phyloP scores from a whole-genome alignment of 331 rosid genomes.

The Malus hybrid region DNA sequence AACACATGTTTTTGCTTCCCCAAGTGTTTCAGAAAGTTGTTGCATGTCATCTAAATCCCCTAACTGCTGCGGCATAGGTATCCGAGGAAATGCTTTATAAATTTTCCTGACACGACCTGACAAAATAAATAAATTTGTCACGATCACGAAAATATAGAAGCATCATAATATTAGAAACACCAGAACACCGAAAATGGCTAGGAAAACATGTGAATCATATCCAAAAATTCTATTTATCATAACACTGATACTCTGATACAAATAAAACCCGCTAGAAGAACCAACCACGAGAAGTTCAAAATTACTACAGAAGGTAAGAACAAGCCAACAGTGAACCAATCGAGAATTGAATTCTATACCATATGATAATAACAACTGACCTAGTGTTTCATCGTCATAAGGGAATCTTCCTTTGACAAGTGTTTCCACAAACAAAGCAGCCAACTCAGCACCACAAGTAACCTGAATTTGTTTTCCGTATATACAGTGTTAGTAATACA shows the following conservation, averaged over 20 bases:
- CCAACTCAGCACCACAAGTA: slow-evolving; percentile 95
- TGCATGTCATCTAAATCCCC: slow-evolving; percentile 69
- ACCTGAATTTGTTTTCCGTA: slow-evolving; percentile 37
- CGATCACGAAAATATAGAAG: slow-evolving; percentile 18
- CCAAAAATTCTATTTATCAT: neutral
- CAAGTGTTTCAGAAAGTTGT: slow-evolving; percentile 74
- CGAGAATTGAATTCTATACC: slow-evolving; percentile 10
- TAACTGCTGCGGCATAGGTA: slow-evolving; percentile 60
- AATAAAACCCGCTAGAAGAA: slow-evolving; percentile 5
- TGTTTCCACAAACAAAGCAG: slow-evolving; percentile 78
- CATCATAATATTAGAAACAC: slow-evolving; percentile 1
- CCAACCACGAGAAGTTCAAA: slow-evolving; percentile 3
- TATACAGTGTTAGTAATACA: neutral
- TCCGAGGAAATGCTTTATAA: slow-evolving; percentile 61
- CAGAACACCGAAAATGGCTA: slow-evolving; percentile 6
- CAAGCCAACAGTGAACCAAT: neutral
- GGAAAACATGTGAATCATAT: slow-evolving; percentile 4
- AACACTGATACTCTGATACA: neutral
- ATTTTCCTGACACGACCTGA: slow-evolving; percentile 69
- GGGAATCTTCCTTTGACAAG: slow-evolving; percentile 73
- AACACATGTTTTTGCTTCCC: slow-evolving; percentile 79
- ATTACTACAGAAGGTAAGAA: slow-evolving; percentile 1
- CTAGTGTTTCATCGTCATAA: slow-evolving; percentile 54
- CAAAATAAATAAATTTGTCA: slow-evolving; percentile 10
- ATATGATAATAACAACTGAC: slow-evolving; percentile 39